These are phyloP conservation scores for Cyberlindnera euphorbiiphila DNA, from an alignment of 805 yeast species.

Conservation along the genomic window DNA sequence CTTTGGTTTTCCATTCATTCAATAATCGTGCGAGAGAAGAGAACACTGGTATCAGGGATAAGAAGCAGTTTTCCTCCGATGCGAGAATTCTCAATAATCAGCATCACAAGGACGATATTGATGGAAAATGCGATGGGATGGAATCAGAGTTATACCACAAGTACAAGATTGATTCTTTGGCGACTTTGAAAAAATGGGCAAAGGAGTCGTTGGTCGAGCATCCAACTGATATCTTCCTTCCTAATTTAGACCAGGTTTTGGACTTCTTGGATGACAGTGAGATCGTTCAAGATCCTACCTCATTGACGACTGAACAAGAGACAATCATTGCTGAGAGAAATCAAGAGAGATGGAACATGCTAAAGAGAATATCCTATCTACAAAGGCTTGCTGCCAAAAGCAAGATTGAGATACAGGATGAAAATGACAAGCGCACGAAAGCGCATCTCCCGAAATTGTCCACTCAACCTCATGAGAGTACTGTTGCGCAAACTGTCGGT, in stretches of 20 bases:
- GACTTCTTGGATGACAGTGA: constrained; percentile 49
- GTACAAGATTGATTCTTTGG: constrained; percentile 51
- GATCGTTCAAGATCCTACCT: constrained; percentile 28
- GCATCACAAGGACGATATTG: constrained; percentile 68
- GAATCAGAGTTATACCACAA: constrained; percentile 40
- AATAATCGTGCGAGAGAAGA: constrained; percentile 88
- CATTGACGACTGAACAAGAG: constrained; percentile 36
- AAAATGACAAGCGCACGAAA: constrained; percentile 33
- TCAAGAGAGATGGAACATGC: constrained; percentile 62
- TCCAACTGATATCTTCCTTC: constrained; percentile 43
- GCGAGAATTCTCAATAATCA: constrained; percentile 68
- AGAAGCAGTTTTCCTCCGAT: constrained; percentile 76
- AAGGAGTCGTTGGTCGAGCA: constrained; percentile 36
- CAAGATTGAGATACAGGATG: constrained; percentile 36
- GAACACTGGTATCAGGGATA: constrained; percentile 79
- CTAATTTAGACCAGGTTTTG: constrained; percentile 52
- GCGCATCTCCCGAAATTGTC: constrained; percentile 16
- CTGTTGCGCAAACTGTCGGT: constrained; percentile 4
- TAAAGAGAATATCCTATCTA: constrained; percentile 66
- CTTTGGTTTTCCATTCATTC: constrained; percentile 49
- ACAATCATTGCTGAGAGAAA: constrained; percentile 39
- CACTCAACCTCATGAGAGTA: not conserved
- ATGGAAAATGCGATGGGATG: constrained; percentile 75
- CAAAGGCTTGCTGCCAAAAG: constrained; percentile 61
- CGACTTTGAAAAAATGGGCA: constrained; percentile 56